phyloP scores from a whole-genome alignment of 2,329 filamentous ascomycete genomes.

The Tolypocladium paradoxum region DNA sequence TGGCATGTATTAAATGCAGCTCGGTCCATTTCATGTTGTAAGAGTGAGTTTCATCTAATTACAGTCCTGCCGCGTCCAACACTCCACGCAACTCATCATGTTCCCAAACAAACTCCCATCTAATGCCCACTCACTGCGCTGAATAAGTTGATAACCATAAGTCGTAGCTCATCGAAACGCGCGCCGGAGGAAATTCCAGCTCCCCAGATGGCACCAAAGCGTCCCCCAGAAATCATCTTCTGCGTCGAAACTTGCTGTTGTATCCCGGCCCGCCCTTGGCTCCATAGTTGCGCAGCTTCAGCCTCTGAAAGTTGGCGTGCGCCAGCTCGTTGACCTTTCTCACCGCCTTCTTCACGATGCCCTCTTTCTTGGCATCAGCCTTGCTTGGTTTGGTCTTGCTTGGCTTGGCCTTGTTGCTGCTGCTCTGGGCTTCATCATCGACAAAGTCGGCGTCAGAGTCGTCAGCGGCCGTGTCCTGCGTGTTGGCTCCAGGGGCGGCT shows the following conservation, averaged over 20 bases:
- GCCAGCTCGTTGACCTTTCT: constrained; percentile 55
- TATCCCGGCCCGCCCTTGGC: constrained; percentile 49
- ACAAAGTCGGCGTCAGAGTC: background rate
- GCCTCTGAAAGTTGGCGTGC: constrained; percentile 54
- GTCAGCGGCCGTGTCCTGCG: constrained; percentile 6
- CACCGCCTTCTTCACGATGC: constrained; percentile 37
- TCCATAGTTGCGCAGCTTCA: constrained; percentile 53
- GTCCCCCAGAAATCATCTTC: constrained; percentile 14
- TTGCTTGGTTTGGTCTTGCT: constrained; percentile 9
- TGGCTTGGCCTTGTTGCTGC: too few relatives aligned
- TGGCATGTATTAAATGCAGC: background rate
- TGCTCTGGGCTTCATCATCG: background rate
- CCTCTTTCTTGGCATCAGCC: constrained; percentile 24
- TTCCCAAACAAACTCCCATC: background rate
- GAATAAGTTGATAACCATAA: background rate
- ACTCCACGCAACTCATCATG: background rate
- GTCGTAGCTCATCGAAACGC: background rate
- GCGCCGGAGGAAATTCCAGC: background rate
- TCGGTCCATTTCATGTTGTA: too few relatives aligned
- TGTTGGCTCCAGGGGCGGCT: constrained; percentile 6
- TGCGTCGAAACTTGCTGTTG: constrained; percentile 47
- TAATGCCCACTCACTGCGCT: background rate
- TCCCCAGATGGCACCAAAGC: background rate
- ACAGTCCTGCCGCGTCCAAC: background rate
- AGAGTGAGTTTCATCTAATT: background rate